Conservation (phyloP, 176 grass and related monocot species). For the Triticum turgidum region DNA sequence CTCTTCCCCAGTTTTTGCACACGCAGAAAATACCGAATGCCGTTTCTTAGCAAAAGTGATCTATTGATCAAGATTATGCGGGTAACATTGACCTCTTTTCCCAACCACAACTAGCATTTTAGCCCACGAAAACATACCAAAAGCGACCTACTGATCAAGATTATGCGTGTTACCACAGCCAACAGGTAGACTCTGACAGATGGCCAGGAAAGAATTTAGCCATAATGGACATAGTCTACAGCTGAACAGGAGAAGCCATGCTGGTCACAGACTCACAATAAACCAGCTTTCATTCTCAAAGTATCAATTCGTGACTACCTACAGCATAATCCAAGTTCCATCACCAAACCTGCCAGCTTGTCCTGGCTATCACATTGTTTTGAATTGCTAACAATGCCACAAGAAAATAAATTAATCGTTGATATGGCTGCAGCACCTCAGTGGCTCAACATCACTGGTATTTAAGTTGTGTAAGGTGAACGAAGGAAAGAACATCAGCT, state of each 20-base stretch:
- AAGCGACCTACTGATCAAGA: background rate
- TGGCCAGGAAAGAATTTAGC: background rate
- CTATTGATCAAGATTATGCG: too few relatives aligned
- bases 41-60: background rate
- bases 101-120: background rate
- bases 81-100: too few relatives aligned
- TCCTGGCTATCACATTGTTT: conserved; percentile 5
- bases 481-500: conserved; percentile 1
- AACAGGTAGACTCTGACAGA: background rate
- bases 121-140: background rate
- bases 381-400: conserved; percentile 4
- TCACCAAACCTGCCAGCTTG: background rate
- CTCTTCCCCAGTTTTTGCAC: background rate
- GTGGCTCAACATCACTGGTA: conserved; percentile 6
- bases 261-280: background rate
- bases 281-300: background rate
- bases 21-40: background rate
- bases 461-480: conserved; percentile 12
- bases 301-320: background rate
- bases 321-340: background rate
- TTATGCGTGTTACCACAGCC: background rate
- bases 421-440: background rate
- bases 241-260: background rate
- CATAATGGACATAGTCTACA: background rate
- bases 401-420: conserved; percentile 1